These are phyloP conservation scores for Pichia membranifaciens DNA, from an alignment of 805 yeast genomes.

Conservation along the genomic window DNA sequence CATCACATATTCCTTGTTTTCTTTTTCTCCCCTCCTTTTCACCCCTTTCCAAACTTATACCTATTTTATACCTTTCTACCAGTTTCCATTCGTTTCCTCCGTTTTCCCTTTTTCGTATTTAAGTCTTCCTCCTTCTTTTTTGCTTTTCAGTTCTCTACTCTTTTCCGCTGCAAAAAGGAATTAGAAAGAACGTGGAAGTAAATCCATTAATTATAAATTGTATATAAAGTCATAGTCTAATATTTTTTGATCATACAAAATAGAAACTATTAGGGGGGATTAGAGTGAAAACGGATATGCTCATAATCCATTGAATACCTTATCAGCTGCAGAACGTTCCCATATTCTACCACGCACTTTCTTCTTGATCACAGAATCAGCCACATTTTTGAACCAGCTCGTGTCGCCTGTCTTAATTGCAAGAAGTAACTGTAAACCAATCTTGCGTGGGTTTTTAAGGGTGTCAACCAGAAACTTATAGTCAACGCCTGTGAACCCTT, in stretches of 20 bases:
- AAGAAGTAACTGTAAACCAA: not conserved
- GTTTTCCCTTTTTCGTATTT: too few relatives aligned
- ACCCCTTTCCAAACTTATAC: not conserved
- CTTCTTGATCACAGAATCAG: not conserved
- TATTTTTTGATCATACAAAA: too few relatives aligned
- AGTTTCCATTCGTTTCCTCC: not conserved
- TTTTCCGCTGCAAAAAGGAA: too few relatives aligned
- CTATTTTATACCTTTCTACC: not conserved
- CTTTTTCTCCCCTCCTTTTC: too few relatives aligned
- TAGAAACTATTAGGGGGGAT: too few relatives aligned
- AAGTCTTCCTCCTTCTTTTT: too few relatives aligned
- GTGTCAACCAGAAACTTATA: slow-evolving; percentile 7
- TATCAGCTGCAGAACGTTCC: not conserved
- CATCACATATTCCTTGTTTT: too few relatives aligned
- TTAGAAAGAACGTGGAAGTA: too few relatives aligned
- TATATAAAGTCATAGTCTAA: too few relatives aligned
- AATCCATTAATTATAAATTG: too few relatives aligned
- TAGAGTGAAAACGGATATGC: too few relatives aligned
- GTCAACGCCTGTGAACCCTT: slow-evolving; percentile 39
- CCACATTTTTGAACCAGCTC: slow-evolving; percentile 8
- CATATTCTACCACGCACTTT: slow-evolving; percentile 4
- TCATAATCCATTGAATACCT: not conserved
- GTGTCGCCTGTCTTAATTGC: slow-evolving; percentile 13
- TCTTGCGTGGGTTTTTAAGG: slow-evolving; percentile 10
- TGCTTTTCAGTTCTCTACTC: too few relatives aligned